These are phyloP conservation scores for Candida smagusa DNA, from an alignment of 1,139 yeast species.

Conservation along the genomic window DNA sequence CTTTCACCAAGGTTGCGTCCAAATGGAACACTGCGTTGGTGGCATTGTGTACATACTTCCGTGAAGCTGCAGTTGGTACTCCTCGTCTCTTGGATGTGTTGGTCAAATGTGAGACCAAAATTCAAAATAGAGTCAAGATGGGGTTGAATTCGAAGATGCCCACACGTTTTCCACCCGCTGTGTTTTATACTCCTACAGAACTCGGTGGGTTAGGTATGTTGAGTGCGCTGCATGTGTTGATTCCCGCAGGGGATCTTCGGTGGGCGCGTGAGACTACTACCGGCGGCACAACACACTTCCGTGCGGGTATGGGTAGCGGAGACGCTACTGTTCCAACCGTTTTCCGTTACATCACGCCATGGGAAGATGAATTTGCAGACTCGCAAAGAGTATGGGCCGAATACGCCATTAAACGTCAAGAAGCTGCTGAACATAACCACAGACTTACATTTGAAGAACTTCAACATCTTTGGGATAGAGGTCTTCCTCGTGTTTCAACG, in stretches of 20 bases:
- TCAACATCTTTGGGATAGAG: constrained; percentile 94
- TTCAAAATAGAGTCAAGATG: constrained; percentile 91
- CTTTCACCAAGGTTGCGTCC: constrained; percentile 91
- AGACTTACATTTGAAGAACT: constrained; percentile 89
- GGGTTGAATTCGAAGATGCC: constrained; percentile 99
- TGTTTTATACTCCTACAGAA: constrained; percentile 95
- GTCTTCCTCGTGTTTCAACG: constrained; percentile 93
- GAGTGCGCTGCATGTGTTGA: constrained; percentile 91
- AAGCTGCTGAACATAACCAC: constrained; percentile 82
- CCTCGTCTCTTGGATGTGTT: constrained; percentile 73
- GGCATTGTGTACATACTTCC: constrained; percentile 79
- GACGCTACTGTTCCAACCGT: constrained; percentile 87
- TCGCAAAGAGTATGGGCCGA: constrained; percentile 98
- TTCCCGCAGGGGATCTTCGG: constrained; percentile 87
- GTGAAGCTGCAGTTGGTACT: constrained; percentile 91
- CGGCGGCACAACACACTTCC: constrained; percentile 90
- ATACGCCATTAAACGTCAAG: constrained; percentile 84
- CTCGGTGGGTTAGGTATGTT: constrained; percentile 97
- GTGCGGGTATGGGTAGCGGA: constrained; percentile 87
- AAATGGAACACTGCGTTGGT: constrained; percentile 95
- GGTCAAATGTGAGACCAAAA: constrained; percentile 89
- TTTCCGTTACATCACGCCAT: constrained; percentile 85
- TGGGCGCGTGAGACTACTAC: constrained; percentile 95
- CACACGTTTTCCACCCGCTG: constrained; percentile 97
- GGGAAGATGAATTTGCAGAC: constrained; percentile 95